Evolutionary conservation across 1,139 yeast genomes (phyloP), one percentile per base, ranked within the genome.

Genomic region (Kazachstania sp.): DNA sequence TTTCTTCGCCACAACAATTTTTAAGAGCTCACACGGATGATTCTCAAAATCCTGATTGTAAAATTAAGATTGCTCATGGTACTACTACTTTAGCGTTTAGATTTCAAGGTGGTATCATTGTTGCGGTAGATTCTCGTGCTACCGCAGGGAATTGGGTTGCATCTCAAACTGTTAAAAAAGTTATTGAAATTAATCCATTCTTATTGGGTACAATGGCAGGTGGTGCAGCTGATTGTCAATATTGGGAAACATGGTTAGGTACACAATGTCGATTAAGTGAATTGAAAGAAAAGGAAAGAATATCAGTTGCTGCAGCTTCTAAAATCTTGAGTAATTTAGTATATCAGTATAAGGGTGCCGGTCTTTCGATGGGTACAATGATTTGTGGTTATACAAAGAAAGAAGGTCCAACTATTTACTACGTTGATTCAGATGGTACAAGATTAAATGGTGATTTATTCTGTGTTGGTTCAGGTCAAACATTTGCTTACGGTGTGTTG

Each of bases 171-270:
- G 99, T 92, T 55, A 90, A 92, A 70, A 92, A 92, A 70, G 98
- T 92, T 46, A 90, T 92, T 64, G 92, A 92, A 67, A 92, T 92
- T 70, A 94, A 94, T 68, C 97, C 97, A 45, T 85, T 86, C 64
- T 71, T 92, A 57, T 76, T 92, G 60, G 99, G 99, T 55, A 92
- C 99, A 31, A 83, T 92, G 97, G 99, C 99, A 35, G 99, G 99
- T 70, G 97, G 97, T 73, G 99, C 99, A 45, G 98, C 98, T 28
- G 99, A 92, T 71, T 92, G 99, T 75, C 98, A 94, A 69, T 94
- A 76, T 69, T 92, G 99, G 99, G 97, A 92, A 71, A 87, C 97
- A 29, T 92, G 97, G 97, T 76, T 92, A 54, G 98, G 98, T 55
- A 75, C 95, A 19, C 97, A 92, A 70, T 92, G 98, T 72, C 78